Evolutionary conservation across 2,329 filamentous ascomycete species (phyloP).

Genomic region (Diaporthe velutina): DNA sequence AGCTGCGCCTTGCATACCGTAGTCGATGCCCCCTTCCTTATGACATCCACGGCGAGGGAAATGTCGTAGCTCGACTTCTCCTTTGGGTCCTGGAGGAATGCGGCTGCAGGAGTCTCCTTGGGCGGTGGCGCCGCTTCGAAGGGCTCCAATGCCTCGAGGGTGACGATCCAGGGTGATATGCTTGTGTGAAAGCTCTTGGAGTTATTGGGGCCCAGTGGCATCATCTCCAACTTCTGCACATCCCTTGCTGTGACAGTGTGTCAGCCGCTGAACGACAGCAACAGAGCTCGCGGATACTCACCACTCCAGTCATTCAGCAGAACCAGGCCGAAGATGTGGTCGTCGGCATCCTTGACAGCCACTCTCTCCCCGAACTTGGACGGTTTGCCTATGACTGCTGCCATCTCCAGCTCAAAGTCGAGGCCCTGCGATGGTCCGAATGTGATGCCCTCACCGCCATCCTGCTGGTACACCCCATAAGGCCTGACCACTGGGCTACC

Average conservation of each 20-base stretch:
- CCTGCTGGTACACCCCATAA: constrained; percentile 55
- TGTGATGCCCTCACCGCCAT: constrained; percentile 42
- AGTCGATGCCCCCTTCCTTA: constrained; percentile 42
- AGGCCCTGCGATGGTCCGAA: constrained; percentile 51
- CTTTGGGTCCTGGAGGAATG: constrained; percentile 52
- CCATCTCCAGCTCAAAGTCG: constrained; percentile 60
- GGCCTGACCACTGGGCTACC: constrained; percentile 62
- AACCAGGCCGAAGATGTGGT: constrained; percentile 74
- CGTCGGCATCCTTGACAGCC: constrained; percentile 61
- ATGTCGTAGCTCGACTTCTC: constrained; percentile 52
- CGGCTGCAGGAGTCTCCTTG: constrained; percentile 43
- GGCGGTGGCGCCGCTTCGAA: constrained; percentile 60
- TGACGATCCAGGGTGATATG: constrained; percentile 73
- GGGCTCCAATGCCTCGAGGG: constrained; percentile 70
- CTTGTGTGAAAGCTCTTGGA: constrained; percentile 71
- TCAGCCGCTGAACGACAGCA: constrained; percentile 41
- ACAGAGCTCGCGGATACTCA: constrained; percentile 49
- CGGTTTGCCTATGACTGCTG: constrained; percentile 58
- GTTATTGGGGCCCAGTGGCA: constrained; percentile 71
- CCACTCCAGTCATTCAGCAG: constrained; percentile 74
- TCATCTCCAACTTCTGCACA: constrained; percentile 73
- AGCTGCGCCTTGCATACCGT: constrained; percentile 48
- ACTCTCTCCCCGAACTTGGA: constrained; percentile 52
- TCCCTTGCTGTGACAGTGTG: constrained; percentile 60
- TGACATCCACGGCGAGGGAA: constrained; percentile 47